Conservation (phyloP, 2,329 filamentous ascomycete genomes). For the Leptographium flavum region DNA sequence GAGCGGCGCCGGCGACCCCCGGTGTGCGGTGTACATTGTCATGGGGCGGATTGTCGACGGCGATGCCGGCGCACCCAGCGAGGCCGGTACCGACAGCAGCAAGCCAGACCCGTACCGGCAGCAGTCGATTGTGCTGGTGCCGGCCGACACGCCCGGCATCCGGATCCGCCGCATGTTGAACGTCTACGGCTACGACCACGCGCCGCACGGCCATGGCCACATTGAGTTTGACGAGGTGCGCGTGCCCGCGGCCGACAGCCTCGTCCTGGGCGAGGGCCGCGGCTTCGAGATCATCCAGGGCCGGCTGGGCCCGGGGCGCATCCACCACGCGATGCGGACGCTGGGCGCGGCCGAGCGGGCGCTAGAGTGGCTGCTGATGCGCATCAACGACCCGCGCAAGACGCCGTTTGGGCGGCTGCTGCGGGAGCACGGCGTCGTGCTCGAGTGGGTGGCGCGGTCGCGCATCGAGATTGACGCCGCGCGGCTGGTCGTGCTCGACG, state of each 20-base stretch:
- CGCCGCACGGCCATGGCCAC: slow-evolving; percentile 95
- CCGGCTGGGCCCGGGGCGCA: slow-evolving; percentile 84
- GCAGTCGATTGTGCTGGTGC: slow-evolving; percentile 86
- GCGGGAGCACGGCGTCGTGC: slow-evolving; percentile 79
- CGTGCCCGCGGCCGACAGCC: slow-evolving; percentile 65
- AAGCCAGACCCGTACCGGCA: slow-evolving; percentile 72
- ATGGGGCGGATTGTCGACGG: slow-evolving; percentile 66
- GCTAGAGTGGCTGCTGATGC: slow-evolving; percentile 86
- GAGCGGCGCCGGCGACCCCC: slow-evolving; percentile 81
- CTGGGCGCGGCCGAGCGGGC: slow-evolving; percentile 86
- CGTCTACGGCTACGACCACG: slow-evolving; percentile 94
- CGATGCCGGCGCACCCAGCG: slow-evolving; percentile 34
- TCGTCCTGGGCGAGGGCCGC: slow-evolving; percentile 83
- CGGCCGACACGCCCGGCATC: slow-evolving; percentile 66
- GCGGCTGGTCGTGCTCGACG: slow-evolving; percentile 81
- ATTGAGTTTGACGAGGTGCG: slow-evolving; percentile 81
- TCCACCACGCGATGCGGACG: slow-evolving; percentile 94
- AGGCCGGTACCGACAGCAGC: too few relatives aligned
- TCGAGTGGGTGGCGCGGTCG: slow-evolving; percentile 87
- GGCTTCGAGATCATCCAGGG: slow-evolving; percentile 99
- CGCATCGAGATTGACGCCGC: slow-evolving; percentile 90
- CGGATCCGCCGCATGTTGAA: slow-evolving; percentile 88
- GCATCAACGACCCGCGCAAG: slow-evolving; percentile 84
- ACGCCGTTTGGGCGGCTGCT: slow-evolving; percentile 83
- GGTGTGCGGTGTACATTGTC: slow-evolving; percentile 87